These are phyloP conservation scores for Globisporangium viniferum DNA, from an alignment of 352 stramenopile species.

Conservation along the genomic window DNA sequence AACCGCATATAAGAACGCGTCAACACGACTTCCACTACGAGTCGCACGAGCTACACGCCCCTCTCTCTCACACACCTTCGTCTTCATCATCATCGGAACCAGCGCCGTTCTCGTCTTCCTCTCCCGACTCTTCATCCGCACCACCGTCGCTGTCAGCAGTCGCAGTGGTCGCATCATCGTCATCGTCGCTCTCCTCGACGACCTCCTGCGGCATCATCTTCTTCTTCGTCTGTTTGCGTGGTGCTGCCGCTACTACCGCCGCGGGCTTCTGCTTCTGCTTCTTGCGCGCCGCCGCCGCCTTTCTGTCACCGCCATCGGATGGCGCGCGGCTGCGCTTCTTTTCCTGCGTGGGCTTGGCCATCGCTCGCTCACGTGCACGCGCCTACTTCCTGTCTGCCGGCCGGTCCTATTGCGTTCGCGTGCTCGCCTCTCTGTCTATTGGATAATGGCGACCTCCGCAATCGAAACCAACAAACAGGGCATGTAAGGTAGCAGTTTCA, in stretches of 20 bases:
- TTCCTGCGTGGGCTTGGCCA: constrained; percentile 13
- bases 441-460: not conserved
- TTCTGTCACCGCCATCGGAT: not conserved
- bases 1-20: not conserved
- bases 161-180: not conserved
- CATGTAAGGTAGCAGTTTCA: constrained; percentile 5
- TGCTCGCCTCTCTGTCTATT: not conserved
- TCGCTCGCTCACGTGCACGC: not conserved
- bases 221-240: constrained; percentile 3
- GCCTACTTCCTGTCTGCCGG: not conserved
- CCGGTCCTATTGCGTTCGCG: not conserved
- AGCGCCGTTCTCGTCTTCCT: not conserved
- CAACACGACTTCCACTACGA: not conserved
- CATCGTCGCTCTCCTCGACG: not conserved
- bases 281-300: constrained; percentile 11
- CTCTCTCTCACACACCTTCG: not conserved
- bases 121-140: not conserved
- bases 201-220: constrained; percentile 4
- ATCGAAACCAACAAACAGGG: constrained; percentile 12
- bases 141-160: not conserved
- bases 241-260: not conserved
- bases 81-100: not conserved
- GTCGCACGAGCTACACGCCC: not conserved
- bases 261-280: constrained; percentile 20
- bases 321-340: constrained; percentile 12